Conservation (phyloP, 208 protist species). For the Kentomonas sorsogonicus region DNA sequence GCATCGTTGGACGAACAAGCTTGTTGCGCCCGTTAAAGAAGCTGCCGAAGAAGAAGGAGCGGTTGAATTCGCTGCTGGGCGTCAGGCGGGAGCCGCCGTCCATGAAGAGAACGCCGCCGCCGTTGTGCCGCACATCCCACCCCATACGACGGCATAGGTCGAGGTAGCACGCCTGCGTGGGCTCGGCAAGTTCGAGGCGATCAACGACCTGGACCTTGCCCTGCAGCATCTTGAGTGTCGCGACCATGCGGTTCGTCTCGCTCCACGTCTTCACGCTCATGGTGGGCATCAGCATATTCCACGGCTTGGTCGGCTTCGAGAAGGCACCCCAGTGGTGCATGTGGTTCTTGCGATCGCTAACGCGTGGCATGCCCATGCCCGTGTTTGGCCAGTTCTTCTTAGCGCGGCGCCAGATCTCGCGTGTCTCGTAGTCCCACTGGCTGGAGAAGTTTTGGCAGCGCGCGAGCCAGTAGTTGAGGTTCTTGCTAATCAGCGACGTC, state of each 20-base stretch:
- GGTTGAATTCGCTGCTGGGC: conserved; percentile 80
- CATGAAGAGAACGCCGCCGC: conserved; percentile 88
- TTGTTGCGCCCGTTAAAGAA: conserved; percentile 91
- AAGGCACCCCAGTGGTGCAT: conserved; percentile 72
- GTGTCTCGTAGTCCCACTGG: conserved; percentile 86
- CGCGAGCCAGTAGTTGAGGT: conserved; percentile 82
- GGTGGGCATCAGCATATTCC: conserved; percentile 89
- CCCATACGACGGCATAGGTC: conserved; percentile 76
- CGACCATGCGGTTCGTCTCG: conserved; percentile 82
- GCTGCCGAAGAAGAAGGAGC: conserved; percentile 87
- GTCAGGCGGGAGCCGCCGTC: conserved; percentile 85
- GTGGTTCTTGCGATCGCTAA: conserved; percentile 82
- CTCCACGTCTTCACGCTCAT: conserved; percentile 87
- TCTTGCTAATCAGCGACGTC: conserved; percentile 63
- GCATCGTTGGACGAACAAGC: conserved; percentile 77
- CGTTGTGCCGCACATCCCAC: conserved; percentile 88
- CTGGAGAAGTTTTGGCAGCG: conserved; percentile 85
- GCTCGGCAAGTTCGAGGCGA: conserved; percentile 64
- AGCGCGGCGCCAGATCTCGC: conserved; percentile 84
- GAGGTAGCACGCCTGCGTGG: conserved; percentile 76
- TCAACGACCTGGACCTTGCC: conserved; percentile 86
- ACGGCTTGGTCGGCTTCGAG: conserved; percentile 79
- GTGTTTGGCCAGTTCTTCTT: conserved; percentile 92
- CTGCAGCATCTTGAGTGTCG: conserved; percentile 87
- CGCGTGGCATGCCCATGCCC: conserved; percentile 86